Evolutionary conservation across 2,329 filamentous ascomycete genomes (phyloP).

Genomic region (Sphaceloma murrayae): DNA sequence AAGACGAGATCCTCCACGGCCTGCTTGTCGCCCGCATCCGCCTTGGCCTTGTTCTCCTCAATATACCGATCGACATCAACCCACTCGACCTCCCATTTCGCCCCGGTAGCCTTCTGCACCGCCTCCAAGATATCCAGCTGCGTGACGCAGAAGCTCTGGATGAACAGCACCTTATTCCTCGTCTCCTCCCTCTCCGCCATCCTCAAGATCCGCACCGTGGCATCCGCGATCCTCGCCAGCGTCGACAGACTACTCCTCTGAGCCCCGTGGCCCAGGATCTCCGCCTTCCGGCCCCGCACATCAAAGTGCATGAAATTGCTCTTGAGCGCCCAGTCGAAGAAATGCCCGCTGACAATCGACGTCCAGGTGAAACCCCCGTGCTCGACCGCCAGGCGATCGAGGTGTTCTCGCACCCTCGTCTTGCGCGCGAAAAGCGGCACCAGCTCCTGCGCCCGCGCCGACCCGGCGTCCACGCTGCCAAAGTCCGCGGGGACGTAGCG

Average conservation of each 20-base stretch:
- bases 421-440: slow-evolving; percentile 49
- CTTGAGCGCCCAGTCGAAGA: slow-evolving; percentile 52
- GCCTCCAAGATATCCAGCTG: slow-evolving; percentile 49
- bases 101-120: slow-evolving; percentile 44
- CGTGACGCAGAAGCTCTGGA: slow-evolving; percentile 48
- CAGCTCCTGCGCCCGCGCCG: slow-evolving; percentile 28
- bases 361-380: slow-evolving; percentile 48
- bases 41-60: slow-evolving; percentile 28
- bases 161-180: slow-evolving; percentile 48
- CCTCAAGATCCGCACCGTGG: slow-evolving; percentile 43
- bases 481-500: slow-evolving; percentile 56
- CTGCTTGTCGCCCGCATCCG: slow-evolving; percentile 29
- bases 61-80: slow-evolving; percentile 28
- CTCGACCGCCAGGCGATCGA: slow-evolving; percentile 36
- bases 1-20: slow-evolving; percentile 27
- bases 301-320: slow-evolving; percentile 46
- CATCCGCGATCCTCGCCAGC: slow-evolving; percentile 42
- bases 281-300: slow-evolving; percentile 40
- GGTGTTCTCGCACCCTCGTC: slow-evolving; percentile 40
- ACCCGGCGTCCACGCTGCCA: slow-evolving; percentile 34
- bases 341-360: slow-evolving; percentile 47
- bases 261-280: slow-evolving; percentile 49
- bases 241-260: slow-evolving; percentile 44
- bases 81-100: slow-evolving; percentile 42
- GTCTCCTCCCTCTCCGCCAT: slow-evolving; percentile 36